These are phyloP conservation scores for Daldinia concentrica DNA, from an alignment of 495 filamentous ascomycete genomes.

Conservation along the genomic window DNA sequence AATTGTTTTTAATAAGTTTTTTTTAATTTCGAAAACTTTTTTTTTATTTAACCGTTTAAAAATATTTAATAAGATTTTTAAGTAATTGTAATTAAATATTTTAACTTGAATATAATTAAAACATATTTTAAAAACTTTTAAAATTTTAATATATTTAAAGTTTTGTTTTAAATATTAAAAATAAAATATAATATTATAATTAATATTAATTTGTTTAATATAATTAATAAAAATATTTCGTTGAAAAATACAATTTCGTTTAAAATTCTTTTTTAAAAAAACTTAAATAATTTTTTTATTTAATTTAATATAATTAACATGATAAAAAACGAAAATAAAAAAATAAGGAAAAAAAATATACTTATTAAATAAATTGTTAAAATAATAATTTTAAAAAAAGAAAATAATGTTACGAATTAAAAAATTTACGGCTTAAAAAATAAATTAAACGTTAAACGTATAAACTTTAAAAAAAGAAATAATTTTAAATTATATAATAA, in stretches of 20 bases:
- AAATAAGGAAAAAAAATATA: background rate
- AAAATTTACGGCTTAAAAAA: no score
- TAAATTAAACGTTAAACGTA: no score
- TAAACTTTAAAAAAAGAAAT: no score
- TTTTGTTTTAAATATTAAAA: background rate
- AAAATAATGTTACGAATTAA: background rate
- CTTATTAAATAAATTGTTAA: background rate
- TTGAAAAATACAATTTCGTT: background rate
- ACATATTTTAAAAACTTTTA: background rate
- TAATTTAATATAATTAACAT: background rate
- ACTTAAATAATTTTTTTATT: background rate
- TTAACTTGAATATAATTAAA: background rate
- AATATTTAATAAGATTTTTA: background rate
- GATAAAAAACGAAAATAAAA: background rate
- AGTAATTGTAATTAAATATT: background rate
- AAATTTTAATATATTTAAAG: background rate
- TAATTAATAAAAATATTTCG: no score
- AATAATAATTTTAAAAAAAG: background rate
- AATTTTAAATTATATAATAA: no score
- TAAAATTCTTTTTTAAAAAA: background rate
- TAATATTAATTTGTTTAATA: no score
- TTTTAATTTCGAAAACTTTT: background rate
- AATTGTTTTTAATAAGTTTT: background rate
- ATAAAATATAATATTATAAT: no score
- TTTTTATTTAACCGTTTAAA: background rate